Evolutionary conservation across 768 basidiomycete species (phyloP), one percentile per base, ranked within the genome.

Genomic region (Ramaria sp.): DNA sequence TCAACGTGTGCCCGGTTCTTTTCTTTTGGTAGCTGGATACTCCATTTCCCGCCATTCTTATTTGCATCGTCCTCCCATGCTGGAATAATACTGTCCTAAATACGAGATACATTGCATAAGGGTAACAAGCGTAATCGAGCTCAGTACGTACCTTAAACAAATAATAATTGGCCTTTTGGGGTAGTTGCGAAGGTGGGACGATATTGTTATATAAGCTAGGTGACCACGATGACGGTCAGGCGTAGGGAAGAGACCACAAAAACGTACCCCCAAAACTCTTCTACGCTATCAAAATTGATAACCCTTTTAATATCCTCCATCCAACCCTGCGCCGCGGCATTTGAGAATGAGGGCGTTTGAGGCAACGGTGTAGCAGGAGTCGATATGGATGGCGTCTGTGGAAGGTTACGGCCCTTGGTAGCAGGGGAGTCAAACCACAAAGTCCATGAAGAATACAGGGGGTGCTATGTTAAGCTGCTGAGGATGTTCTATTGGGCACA

Each of bases 281-380:
- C 96, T 19, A 99, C 96, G 59, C 87, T 90, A 66, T 95, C 89
- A 67, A 99, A 96, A 60, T 80, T 85, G 68, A 97, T 91, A 54
- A 99, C 95, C 57, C 89, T 87, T 66, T 94, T 91, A 66, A 99
- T 94, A 65, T 97, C 92, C 66, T 99, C 95, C 91, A 97, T 96
- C 96, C 96, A 99, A 20, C 88, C 89, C 68, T 82, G 81, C 30
- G 88, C 89, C 45, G 87, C 85, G 20, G 65, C 64, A 12, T 65
- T 65, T 50, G 78, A 73, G 12, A 75, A 80, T 57, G 85, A 75
- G 42, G 90, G 87, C 0, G 90, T 90, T 62, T 82, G 80, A 41
- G 82, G 80, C 59, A 80, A 17, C 58, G 90, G 86, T 0, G 86
- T 88, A 68, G 82, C 84, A 9, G 86, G 86, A 61, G 88, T 83